Base-by-base conservation (phyloP, 2,329 filamentous ascomycete genomes). In the Fusarium globosum region DNA sequence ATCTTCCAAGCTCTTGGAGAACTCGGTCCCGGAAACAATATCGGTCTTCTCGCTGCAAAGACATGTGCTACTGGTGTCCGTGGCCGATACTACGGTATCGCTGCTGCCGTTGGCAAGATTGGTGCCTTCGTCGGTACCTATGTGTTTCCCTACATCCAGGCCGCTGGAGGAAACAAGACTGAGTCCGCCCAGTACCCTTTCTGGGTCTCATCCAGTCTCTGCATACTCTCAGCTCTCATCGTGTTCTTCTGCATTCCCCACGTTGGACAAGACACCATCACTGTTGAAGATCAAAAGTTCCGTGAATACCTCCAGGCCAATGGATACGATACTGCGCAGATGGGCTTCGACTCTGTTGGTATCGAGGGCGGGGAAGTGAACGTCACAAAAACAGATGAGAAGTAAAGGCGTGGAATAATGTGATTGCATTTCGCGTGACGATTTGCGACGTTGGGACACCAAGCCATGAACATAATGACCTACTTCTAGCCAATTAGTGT, bases 11-110 rank as follows among this genome's bases (percentile, higher is more conserved):
- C 82, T 1, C 79, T 83, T 7, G 82, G 82, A 52, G 82, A 84
- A 81, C 83, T 97, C 45, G 95, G 95, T 0, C 94, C 95, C 0
- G 95, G 95, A 18, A 93, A 97, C 85, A 97, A 97, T 81, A 97
- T 97, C 75, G 95, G 95, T 6, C 88, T 97, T 1, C 82, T 97
- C 36, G 95, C 95, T 0, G 93, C 93, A 52, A 97, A 97, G 85
- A 95, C 94, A 4, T 95, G 91, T 77, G 94, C 95, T 0, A 97
- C 95, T 9, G 92, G 93, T 23, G 92, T 98, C n/a, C 89, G 95
- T 43, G 95, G 95, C 6, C 86, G 85, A 48, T 92, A 92, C 82
- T 92, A 92, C 75, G 90, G 92, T 10, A 87, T 94, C 49, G 92
- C 93, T 0, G 93, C 93, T 1, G 92, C 92, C 0, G 78, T 90